A percentile compares a stretch with the other conserved stretches of the same genome.
These are phyloP conservation scores for Davidsoniella eucalypti DNA, from an alignment of 2,329 filamentous ascomycete genomes.

Conservation along the genomic window DNA sequence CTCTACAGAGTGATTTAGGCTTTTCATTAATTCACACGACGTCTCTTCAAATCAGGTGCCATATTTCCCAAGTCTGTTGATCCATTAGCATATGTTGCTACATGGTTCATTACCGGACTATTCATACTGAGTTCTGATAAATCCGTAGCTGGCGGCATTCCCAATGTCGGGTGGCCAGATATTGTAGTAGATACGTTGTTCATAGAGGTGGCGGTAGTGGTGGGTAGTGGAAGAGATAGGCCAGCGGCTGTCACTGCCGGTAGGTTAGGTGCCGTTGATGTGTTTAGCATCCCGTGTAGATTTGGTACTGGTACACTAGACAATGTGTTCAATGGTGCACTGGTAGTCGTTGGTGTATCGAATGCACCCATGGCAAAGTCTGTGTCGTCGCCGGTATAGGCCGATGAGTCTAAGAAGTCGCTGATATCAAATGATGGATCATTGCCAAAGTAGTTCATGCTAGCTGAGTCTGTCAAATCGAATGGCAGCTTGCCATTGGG, in stretches of 20 bases:
- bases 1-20: neutral
- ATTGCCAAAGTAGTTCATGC: slow-evolving; percentile 17
- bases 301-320: neutral
- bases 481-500: slow-evolving; percentile 59
- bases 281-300: no score
- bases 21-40: slow-evolving; percentile 9
- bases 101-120: slow-evolving; percentile 3
- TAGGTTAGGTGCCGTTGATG: neutral
- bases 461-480: slow-evolving; percentile 36
- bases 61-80: neutral
- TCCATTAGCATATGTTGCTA: neutral
- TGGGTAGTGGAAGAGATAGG: neutral
- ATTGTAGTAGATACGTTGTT: neutral
- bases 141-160: slow-evolving; percentile 8
- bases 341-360: slow-evolving; percentile 1
- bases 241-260: neutral
- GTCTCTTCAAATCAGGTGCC: slow-evolving; percentile 10
- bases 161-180: neutral
- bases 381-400: slow-evolving; percentile 24
- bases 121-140: slow-evolving; percentile 12
- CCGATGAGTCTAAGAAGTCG: slow-evolving; percentile 22
- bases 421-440: slow-evolving; percentile 26
- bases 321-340: neutral
- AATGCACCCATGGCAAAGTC: slow-evolving; percentile 23
- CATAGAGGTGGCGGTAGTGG: neutral